Percentiles rank a stretch among this genome's conserved stretches.
These are phyloP conservation scores for Tolypocladium ophioglossoides DNA, from an alignment of 2,329 filamentous ascomycete species.

Conservation along the genomic window DNA sequence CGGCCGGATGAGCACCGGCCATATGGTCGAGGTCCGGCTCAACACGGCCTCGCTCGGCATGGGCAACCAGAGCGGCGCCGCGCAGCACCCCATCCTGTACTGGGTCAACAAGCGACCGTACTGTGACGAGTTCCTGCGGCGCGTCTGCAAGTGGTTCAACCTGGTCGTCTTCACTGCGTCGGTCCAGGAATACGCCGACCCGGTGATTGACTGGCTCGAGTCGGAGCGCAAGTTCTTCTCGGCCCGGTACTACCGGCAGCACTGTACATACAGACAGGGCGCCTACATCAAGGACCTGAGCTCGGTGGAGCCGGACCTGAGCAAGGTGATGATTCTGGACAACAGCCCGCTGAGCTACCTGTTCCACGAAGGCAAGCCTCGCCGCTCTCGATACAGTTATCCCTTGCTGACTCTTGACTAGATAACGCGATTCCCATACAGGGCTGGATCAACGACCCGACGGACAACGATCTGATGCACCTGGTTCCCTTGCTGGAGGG, in stretches of 20 bases:
- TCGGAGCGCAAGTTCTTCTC: conserved; percentile 94
- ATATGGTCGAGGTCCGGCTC: conserved; percentile 97
- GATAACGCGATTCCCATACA: conserved; percentile 99
- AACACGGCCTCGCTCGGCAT: conserved; percentile 60
- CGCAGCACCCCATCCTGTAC: conserved; percentile 93
- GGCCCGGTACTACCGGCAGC: conserved; percentile 87
- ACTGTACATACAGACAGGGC: conserved; percentile 90
- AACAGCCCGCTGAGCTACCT: conserved; percentile 98
- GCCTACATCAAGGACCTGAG: conserved; percentile 98
- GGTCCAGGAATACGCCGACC: conserved; percentile 96
- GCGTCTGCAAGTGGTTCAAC: conserved; percentile 97
- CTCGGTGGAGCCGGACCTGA: conserved; percentile 90
- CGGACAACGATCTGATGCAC: conserved; percentile 89
- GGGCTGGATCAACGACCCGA: conserved; percentile 98
- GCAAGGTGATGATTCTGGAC: conserved; percentile 97
- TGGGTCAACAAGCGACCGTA: conserved; percentile 97
- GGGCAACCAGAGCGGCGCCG: conserved; percentile 52
- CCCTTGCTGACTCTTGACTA: conserved; percentile 25
- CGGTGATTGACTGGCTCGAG: conserved; percentile 97
- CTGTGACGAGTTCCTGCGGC: conserved; percentile 88
- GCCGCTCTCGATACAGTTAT: not conserved
- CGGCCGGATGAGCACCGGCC: conserved; percentile 86
- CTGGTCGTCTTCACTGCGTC: conserved; percentile 93
- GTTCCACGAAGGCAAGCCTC: conserved; percentile 80
- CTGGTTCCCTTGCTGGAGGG: conserved; percentile 88